Evolutionary conservation across 148 eudicot species (phyloP).

Genomic region (Rhododendron molle): DNA sequence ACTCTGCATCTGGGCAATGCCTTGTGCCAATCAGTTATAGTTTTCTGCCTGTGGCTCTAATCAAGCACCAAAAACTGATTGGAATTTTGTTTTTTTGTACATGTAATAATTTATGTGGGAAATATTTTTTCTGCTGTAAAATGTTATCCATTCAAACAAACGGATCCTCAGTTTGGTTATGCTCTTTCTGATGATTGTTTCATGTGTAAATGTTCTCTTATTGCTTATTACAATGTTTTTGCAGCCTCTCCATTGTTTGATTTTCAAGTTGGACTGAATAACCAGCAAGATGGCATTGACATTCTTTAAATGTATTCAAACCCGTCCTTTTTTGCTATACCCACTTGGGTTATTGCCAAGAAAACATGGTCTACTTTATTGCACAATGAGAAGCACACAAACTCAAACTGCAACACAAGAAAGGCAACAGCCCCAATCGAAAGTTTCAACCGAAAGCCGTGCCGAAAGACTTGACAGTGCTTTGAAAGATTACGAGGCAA

Average conservation of each 20-base stretch:
- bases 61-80: background rate
- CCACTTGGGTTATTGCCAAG: slow-evolving; percentile 45
- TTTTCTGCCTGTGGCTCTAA: background rate
- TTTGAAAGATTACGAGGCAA: slow-evolving; percentile 62
- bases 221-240: slow-evolving; percentile 7
- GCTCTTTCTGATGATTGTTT: background rate
- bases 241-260: slow-evolving; percentile 15
- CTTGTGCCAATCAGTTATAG: background rate
- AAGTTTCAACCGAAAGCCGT: slow-evolving; percentile 29
- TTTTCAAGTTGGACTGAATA: slow-evolving; percentile 25
- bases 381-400: slow-evolving; percentile 37
- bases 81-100: background rate
- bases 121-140: background rate
- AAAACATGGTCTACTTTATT: slow-evolving; percentile 39
- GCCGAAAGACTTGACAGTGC: slow-evolving; percentile 37
- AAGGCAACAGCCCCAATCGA: slow-evolving; percentile 41
- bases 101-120: background rate
- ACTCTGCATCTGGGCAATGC: background rate
- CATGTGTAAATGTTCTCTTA: background rate
- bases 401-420: slow-evolving; percentile 47
- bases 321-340: slow-evolving; percentile 39
- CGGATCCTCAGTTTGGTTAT: background rate
- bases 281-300: slow-evolving; percentile 57
- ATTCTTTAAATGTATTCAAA: slow-evolving; percentile 60
- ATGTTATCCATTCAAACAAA: background rate